Conservation (phyloP, 2,329 filamentous ascomycete genomes). For the Fonsecaea multimorphosa region DNA sequence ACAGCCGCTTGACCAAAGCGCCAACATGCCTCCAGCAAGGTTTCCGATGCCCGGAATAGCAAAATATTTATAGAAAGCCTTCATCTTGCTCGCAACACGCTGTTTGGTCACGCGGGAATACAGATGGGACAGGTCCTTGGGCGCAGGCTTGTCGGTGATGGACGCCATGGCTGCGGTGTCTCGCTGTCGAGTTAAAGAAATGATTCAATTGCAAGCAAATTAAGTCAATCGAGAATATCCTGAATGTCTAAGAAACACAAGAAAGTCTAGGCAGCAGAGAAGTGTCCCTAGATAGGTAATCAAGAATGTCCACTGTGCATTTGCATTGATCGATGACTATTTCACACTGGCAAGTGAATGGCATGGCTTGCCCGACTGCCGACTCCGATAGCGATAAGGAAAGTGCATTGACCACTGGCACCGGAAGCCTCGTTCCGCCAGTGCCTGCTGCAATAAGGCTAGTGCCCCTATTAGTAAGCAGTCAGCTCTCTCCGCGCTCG, state of each 20-base stretch:
- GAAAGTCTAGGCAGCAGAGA: constrained; percentile 1
- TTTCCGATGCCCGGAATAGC: constrained; percentile 66
- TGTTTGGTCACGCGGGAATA: constrained; percentile 72
- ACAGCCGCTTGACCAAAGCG: constrained; percentile 2
- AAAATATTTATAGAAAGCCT: constrained; percentile 87
- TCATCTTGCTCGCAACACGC: constrained; percentile 70
- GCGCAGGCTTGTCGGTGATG: constrained; percentile 52
- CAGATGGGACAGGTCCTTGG: constrained; percentile 79
- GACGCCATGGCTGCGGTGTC: constrained; percentile 25
- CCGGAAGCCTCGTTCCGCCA: constrained; percentile 7
- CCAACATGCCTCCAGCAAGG: constrained; percentile 61
- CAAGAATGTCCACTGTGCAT: background rate
- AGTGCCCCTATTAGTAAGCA: background rate
- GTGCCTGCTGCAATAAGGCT: constrained; percentile 10
- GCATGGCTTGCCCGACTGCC: constrained; percentile 12
- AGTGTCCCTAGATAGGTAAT: no score
- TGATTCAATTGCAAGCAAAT: background rate
- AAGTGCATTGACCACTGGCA: background rate
- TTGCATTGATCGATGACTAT: constrained; percentile 20
- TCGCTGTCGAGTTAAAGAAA: background rate
- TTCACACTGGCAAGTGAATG: no score
- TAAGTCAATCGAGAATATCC: background rate
- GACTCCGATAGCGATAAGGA: constrained; percentile 25
- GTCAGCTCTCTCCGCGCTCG: background rate
- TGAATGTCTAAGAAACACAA: background rate